Percentiles rank a stretch among this genome's conserved stretches.
Conservation (phyloP, 176 grass and related monocot genomes). For the Carex pumila region DNA sequence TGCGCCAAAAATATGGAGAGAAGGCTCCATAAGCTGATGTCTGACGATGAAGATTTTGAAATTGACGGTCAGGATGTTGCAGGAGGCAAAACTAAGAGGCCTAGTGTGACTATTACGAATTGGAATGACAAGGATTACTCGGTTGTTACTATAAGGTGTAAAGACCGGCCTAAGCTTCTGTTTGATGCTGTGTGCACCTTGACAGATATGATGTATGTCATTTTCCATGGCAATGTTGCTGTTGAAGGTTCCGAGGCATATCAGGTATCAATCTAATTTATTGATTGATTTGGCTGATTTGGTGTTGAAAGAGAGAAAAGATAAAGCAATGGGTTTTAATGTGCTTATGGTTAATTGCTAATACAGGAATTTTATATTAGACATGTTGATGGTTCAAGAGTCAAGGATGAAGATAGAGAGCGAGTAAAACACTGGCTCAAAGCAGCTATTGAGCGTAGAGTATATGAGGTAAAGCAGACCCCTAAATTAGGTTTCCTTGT, state of each 20-base stretch:
- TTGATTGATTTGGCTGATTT: background rate
- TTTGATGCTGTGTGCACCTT: conserved; percentile 81
- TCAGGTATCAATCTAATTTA: conserved; percentile 39
- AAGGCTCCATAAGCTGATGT: conserved; percentile 78
- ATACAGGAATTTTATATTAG: conserved; percentile 82
- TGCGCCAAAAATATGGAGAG: conserved; percentile 39
- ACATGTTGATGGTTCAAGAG: conserved; percentile 52
- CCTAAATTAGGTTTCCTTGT: conserved; percentile 1
- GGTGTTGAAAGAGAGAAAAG: conserved; percentile 11
- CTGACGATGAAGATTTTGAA: conserved; percentile 42
- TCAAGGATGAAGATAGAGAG: conserved; percentile 62
- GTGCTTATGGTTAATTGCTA: background rate
- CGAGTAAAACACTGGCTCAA: conserved; percentile 66
- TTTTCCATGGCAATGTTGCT: conserved; percentile 76
- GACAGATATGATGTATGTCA: conserved; percentile 64
- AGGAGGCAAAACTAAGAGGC: conserved; percentile 25
- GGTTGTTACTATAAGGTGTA: conserved; percentile 72
- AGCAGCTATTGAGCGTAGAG: conserved; percentile 75
- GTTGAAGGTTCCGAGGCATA: conserved; percentile 52
- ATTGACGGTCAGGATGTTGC: conserved; percentile 10
- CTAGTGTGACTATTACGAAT: conserved; percentile 59
- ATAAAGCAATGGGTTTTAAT: background rate
- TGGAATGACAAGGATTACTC: conserved; percentile 84
- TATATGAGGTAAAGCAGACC: conserved; percentile 56
- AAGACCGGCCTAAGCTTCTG: conserved; percentile 75